phyloP scores from a whole-genome alignment of 176 grass and related monocot species.

The Paspalum notatum region DNA sequence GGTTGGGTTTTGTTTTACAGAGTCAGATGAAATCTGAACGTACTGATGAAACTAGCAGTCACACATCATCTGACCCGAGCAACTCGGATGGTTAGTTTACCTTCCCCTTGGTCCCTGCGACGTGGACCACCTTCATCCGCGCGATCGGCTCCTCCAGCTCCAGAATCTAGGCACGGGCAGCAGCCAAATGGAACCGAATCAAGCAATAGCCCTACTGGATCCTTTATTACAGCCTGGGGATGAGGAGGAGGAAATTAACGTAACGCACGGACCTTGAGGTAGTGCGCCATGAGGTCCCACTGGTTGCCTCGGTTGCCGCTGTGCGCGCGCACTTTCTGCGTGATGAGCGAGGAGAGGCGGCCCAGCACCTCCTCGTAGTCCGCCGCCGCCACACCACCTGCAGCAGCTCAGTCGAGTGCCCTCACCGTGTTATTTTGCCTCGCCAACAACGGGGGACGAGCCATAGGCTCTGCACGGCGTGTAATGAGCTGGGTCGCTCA shows the following conservation, averaged over 20 bases:
- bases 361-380: slow-evolving; percentile 79
- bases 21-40: neutral
- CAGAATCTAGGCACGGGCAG: slow-evolving; percentile 45
- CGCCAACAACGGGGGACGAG: no score
- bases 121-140: slow-evolving; percentile 82
- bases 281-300: slow-evolving; percentile 80
- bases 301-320: slow-evolving; percentile 72
- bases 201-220: neutral
- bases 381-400: slow-evolving; percentile 16
- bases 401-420: no score
- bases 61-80: neutral
- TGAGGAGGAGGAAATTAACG: neutral
- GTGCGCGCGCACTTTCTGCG: slow-evolving; percentile 69
- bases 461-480: no score
- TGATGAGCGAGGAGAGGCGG: slow-evolving; percentile 84
- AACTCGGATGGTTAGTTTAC: slow-evolving; percentile 30
- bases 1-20: neutral
- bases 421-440: no score
- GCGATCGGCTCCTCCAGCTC: slow-evolving; percentile 71
- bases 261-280: slow-evolving; percentile 59
- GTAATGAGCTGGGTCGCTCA: neutral
- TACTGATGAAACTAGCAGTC: neutral
- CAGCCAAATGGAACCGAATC: neutral
- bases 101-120: slow-evolving; percentile 96
- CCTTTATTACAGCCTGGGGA: neutral